Base-by-base conservation (phyloP, 139 green algal genomes). In the Micractinium sp. region DNA sequence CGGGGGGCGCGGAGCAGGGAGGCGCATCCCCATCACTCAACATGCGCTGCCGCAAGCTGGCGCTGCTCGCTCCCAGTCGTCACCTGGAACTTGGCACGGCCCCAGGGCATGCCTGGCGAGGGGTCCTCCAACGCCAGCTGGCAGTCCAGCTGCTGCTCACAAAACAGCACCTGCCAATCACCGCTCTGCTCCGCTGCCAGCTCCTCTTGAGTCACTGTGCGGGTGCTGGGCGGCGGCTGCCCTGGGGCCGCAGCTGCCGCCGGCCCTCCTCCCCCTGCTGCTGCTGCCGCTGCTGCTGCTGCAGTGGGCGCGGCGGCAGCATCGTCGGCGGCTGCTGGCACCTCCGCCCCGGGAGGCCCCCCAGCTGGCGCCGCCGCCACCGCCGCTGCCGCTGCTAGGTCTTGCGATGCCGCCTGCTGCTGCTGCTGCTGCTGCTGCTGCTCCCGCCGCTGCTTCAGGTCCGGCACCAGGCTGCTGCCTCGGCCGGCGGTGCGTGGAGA, bases 101-200 rank as follows among this genome's bases (percentile, higher is more conserved):
- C 86, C 91, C 90, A 94, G n/a, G 92, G 91, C 92, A 93, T 95
- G 81, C 89, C 85, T 9, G 92, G 91, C 5, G 91, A 91, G 61
- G 95, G 89, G 82, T 97, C 95, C 86, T 97, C 94, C 73, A 96
- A 93, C 0, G 76, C 80, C 36, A 94, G 85, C 41, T 90, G 90
- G 76, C 96, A 94, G 87, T 97, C 93, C 69, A 92, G 47, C 12
- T 87, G 92, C 82, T 95, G 91, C n/a, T 89, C 82, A 18, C 67
- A 93, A 41, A 95, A 88, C 86, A 97, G 89, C 66, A 90, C 88
- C 83, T 66, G 83, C 83, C 83, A 87, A 66, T 87, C 83, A 29
- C 83, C 83, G 38, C 83, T 80, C 38, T 80, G 66, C 83, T 87
- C 83, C 14, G 83, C 83, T 0, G 66, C 66, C 83, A 80, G 66